phyloP scores from a whole-genome alignment of 2,329 filamentous ascomycete genomes.

The Neonectria neomacrospora region DNA sequence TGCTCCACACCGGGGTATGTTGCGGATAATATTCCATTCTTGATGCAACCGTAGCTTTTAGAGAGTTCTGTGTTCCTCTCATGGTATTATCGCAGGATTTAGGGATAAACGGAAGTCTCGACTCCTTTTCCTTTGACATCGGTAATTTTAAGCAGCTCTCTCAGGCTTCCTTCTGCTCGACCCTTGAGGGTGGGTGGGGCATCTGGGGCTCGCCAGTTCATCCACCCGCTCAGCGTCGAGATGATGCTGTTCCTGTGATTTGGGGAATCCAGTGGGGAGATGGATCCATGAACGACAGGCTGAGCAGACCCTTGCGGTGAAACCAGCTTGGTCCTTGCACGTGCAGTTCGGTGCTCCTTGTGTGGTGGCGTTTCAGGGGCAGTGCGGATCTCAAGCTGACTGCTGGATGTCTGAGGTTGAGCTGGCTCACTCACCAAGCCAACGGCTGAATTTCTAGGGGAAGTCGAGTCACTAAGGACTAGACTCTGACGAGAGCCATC shows the following conservation, averaged over 20 bases:
- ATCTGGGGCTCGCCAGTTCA: constrained; percentile 54
- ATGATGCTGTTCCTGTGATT: constrained; percentile 48
- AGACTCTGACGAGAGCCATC: constrained; percentile 50
- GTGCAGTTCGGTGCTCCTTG: constrained; percentile 36
- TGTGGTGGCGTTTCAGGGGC: constrained; percentile 41
- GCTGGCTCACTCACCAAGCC: constrained; percentile 66
- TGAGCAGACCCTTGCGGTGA: constrained; percentile 42
- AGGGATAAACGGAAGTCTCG: constrained; percentile 34
- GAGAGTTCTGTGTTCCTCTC: constrained; percentile 46
- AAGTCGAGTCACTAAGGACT: constrained; percentile 41
- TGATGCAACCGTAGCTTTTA: constrained; percentile 5
- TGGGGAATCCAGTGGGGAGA: constrained; percentile 39
- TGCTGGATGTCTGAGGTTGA: constrained; percentile 66
- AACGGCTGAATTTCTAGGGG: constrained; percentile 51
- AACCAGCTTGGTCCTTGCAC: constrained; percentile 28
- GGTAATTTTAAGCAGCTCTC: constrained; percentile 59
- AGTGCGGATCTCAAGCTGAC: constrained; percentile 59
- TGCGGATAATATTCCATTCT: background rate
- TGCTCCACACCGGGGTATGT: background rate
- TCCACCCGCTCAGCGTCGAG: constrained; percentile 57
- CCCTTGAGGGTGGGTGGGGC: constrained; percentile 47
- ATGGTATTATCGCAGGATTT: constrained; percentile 5
- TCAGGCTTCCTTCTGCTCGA: constrained; percentile 67
- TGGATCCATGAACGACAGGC: constrained; percentile 43
- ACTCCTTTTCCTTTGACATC: constrained; percentile 51